A percentile compares a stretch with the other conserved stretches of the same genome.
phyloP scores from a whole-genome alignment of 495 filamentous ascomycete species.

The Penicillium soppii region DNA sequence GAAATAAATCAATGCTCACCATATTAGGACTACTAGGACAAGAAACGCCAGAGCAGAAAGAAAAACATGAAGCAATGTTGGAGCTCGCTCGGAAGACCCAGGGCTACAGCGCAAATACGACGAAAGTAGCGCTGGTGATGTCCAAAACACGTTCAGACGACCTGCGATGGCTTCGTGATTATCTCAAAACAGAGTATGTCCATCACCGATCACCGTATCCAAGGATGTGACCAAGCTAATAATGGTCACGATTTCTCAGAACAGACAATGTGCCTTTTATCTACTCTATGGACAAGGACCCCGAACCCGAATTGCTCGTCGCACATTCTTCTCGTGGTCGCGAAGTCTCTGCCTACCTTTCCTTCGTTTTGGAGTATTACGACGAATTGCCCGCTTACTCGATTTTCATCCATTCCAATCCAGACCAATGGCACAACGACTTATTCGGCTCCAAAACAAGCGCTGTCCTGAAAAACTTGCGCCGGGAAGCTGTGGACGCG shows the following conservation, averaged over 20 bases:
- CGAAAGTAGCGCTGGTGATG: background rate
- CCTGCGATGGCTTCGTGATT: background rate
- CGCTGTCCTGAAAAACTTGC: constrained; percentile 28
- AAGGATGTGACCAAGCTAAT: background rate
- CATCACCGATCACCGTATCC: background rate
- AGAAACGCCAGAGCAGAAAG: too few species aligned
- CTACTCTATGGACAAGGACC: constrained; percentile 33
- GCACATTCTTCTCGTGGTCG: constrained; percentile 36
- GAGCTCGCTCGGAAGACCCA: too few species aligned
- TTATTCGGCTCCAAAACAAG: constrained; percentile 35
- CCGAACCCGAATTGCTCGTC: constrained; percentile 29
- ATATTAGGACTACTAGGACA: too few species aligned
- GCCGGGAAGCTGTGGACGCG: constrained; percentile 36
- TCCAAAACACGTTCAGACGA: constrained; percentile 4
- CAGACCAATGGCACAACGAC: constrained; percentile 47
- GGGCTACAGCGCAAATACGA: too few species aligned
- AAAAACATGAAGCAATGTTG: too few species aligned
- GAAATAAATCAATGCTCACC: too few species aligned
- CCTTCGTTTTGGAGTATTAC: constrained; percentile 41
- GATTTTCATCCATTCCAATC: constrained; percentile 41
- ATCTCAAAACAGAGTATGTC: background rate
- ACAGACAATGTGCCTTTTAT: constrained; percentile 35
- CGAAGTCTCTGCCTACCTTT: constrained; percentile 42
- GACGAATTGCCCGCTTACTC: constrained; percentile 35
- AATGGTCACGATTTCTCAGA: background rate